Evolutionary conservation across 371 early-diverging fungal genomes (phyloP).

Genomic region (Funneliformis caledonium): DNA sequence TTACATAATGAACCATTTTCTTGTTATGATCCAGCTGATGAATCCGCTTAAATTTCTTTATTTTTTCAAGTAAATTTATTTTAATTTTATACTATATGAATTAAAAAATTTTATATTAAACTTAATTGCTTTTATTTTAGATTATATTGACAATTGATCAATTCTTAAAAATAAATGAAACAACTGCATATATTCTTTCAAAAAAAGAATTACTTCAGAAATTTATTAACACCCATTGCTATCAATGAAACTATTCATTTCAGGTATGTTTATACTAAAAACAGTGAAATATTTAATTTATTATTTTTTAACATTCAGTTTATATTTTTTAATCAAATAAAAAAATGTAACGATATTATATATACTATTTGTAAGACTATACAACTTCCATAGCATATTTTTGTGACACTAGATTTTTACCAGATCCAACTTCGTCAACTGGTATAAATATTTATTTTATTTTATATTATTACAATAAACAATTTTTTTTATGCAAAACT

Average conservation of each 20-base stretch:
- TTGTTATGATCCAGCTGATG: background rate
- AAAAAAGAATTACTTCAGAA: background rate
- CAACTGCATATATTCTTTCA: background rate
- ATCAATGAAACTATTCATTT: background rate
- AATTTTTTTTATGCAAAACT: too few relatives aligned
- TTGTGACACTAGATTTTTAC: too few relatives aligned
- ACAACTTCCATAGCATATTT: too few relatives aligned
- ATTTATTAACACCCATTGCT: background rate
- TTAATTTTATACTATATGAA: background rate
- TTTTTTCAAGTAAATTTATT: slow-evolving; percentile 2
- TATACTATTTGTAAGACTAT: too few relatives aligned
- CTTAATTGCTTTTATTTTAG: background rate
- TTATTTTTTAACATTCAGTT: too few relatives aligned
- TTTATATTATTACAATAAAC: too few relatives aligned
- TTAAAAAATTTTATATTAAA: too few relatives aligned
- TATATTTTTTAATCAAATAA: background rate
- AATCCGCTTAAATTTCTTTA: background rate
- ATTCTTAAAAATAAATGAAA: background rate
- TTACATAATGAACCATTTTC: slow-evolving; percentile 8
- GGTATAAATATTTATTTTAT: too few relatives aligned
- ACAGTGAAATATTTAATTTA: too few relatives aligned
- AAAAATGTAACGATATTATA: too few relatives aligned
- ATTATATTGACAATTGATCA: background rate
- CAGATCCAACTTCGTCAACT: too few relatives aligned
- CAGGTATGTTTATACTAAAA: too few relatives aligned